phyloP scores from a whole-genome alignment of 805 yeast species.

The Starmerella cellae region DNA sequence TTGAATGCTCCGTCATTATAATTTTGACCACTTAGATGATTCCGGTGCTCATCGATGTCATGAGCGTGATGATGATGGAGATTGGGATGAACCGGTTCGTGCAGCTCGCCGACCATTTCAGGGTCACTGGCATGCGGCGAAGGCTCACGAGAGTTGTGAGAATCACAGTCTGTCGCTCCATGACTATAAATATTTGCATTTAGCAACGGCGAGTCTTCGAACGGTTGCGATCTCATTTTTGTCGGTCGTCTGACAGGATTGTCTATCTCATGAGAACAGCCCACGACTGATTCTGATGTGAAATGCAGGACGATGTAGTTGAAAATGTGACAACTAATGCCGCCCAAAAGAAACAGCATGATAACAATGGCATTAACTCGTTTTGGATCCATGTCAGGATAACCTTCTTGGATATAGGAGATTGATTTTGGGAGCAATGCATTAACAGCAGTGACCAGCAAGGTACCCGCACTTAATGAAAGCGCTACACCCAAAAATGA shows the following conservation, averaged over 20 bases:
- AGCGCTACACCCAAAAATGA: slow-evolving; percentile 60
- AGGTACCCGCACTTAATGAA: slow-evolving; percentile 69
- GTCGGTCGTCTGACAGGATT: slow-evolving; percentile 1
- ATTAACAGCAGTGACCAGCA: slow-evolving; percentile 61
- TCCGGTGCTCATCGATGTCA: not conserved
- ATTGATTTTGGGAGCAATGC: slow-evolving; percentile 60
- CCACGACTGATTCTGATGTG: slow-evolving; percentile 36
- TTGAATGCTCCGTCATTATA: slow-evolving; percentile 32
- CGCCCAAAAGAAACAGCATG: slow-evolving; percentile 44
- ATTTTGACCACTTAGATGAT: not conserved
- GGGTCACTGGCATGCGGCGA: not conserved
- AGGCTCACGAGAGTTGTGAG: not conserved
- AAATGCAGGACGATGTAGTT: slow-evolving; percentile 56
- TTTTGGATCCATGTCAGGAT: slow-evolving; percentile 20
- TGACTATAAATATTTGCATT: slow-evolving; percentile 2
- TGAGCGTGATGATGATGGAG: not conserved
- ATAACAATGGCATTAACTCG: slow-evolving; percentile 32
- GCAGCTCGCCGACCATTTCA: not conserved
- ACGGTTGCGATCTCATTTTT: slow-evolving; percentile 1
- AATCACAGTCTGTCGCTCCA: slow-evolving; percentile 5
- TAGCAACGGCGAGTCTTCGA: slow-evolving; percentile 10
- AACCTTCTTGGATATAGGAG: slow-evolving; percentile 31
- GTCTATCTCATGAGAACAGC: slow-evolving; percentile 15
- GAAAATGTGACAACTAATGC: slow-evolving; percentile 42
- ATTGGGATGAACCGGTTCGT: not conserved